Evolutionary conservation across 192 early-diverging fungal genomes (phyloP).

Genomic region (Entophlyctis helioformis): DNA sequence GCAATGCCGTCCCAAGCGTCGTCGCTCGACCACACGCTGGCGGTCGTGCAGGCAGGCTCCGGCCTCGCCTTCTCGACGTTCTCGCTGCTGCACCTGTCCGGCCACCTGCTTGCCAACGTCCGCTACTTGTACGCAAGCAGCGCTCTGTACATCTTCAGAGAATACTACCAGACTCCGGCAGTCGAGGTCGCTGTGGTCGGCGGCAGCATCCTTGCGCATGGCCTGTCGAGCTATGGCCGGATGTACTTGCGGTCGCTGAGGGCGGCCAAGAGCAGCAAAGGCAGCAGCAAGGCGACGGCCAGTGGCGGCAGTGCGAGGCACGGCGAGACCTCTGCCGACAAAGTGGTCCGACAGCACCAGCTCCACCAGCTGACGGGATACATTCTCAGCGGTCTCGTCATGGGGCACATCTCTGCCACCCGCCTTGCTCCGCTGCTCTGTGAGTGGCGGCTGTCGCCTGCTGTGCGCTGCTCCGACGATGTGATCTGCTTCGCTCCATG

Average conservation of each 20-base stretch:
- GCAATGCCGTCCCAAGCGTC: background rate
- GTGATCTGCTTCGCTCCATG: no score
- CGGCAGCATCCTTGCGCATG: conserved; percentile 2
- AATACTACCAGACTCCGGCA: conserved; percentile 10
- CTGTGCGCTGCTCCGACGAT: no score
- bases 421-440: conserved; percentile 6
- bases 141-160: conserved; percentile 6
- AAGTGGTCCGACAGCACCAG: no score
- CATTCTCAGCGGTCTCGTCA: conserved; percentile 3
- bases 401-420: conserved; percentile 7
- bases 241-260: background rate
- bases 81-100: conserved; percentile 8
- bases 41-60: conserved; percentile 1
- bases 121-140: conserved; percentile 5
- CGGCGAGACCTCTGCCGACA: no score
- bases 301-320: background rate
- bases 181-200: conserved; percentile 10
- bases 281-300: background rate
- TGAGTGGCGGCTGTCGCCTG: background rate
- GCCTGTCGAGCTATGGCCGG: background rate
- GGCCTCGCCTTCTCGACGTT: conserved; percentile 14
- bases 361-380: conserved; percentile 8
- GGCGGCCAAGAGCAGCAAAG: background rate
- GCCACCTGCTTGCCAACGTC: conserved; percentile 5
- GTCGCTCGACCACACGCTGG: conserved; percentile 1